Conservation (phyloP, 768 basidiomycete species). For the Lactarius deliciosus region DNA sequence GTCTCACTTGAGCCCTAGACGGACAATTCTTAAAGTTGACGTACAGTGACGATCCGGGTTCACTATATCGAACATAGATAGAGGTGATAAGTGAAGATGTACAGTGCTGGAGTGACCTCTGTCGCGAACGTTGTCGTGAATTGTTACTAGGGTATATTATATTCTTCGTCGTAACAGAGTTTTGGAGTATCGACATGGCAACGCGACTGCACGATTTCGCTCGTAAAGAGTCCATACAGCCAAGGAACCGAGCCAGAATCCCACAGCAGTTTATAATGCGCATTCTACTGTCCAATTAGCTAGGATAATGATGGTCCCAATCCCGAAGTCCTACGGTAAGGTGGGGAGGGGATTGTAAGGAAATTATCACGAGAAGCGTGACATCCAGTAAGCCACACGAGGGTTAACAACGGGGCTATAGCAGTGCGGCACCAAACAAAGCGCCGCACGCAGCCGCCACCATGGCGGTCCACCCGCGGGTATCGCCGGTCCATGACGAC, state of each 20-base stretch:
- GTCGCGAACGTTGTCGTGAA: neutral
- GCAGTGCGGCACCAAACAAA: slow-evolving; percentile 16
- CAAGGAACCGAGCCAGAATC: neutral
- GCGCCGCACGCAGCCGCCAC: slow-evolving; percentile 15
- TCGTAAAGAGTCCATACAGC: slow-evolving; percentile 7
- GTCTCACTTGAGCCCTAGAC: neutral
- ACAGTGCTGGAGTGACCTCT: neutral
- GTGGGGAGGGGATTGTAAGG: neutral
- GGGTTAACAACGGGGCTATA: neutral
- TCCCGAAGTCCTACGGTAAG: neutral
- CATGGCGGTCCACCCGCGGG: slow-evolving; percentile 12
- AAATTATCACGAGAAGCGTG: neutral
- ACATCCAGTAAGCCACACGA: neutral
- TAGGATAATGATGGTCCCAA: neutral
- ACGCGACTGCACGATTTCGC: neutral
- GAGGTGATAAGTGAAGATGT: neutral
- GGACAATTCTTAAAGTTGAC: neutral
- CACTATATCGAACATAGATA: too few species aligned
- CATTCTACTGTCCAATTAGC: slow-evolving; percentile 11
- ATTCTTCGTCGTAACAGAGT: neutral
- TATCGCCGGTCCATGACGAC: neutral
- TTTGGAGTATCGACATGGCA: slow-evolving; percentile 3
- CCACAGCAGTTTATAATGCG: neutral
- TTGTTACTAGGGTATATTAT: slow-evolving; percentile 20
- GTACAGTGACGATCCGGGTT: neutral